Percentiles rank a stretch among this genome's conserved stretches.
Conservation (phyloP, 345 rosid genomes). For the Isatis tinctoria region DNA sequence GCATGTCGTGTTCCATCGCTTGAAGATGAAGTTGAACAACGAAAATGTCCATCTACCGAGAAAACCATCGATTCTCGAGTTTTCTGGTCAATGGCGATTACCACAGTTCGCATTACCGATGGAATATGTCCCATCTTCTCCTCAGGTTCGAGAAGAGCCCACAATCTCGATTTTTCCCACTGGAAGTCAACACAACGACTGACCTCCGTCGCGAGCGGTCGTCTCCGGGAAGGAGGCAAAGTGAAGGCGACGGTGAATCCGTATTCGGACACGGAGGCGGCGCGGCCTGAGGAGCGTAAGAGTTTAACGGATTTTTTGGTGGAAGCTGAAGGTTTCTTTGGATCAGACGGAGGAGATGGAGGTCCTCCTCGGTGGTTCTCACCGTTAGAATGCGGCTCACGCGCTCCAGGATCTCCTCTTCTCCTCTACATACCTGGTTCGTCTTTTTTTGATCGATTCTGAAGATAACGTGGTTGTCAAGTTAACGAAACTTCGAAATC, state of each 20-base stretch:
- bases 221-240: background rate
- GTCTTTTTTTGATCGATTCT: background rate
- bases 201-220: background rate
- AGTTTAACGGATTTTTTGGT: conserved; percentile 37
- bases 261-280: conserved; percentile 16
- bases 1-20: conserved; percentile 19
- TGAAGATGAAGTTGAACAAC: conserved; percentile 7
- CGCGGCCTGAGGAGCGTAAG: conserved; percentile 32
- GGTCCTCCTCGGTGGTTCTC: conserved; percentile 80
- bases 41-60: background rate
- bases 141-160: background rate
- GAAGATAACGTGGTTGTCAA: background rate
- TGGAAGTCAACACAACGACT: background rate
- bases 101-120: conserved; percentile 14
- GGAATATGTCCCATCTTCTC: conserved; percentile 15
- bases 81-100: conserved; percentile 14
- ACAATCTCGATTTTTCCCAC: background rate
- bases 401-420: conserved; percentile 41
- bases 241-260: conserved; percentile 15
- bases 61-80: background rate
- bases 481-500: background rate
- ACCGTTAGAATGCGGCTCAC: conserved; percentile 47
- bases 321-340: conserved; percentile 34
- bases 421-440: conserved; percentile 56
- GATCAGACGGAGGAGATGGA: conserved; percentile 42